Evolutionary conservation across 2,329 filamentous ascomycete species (phyloP), one percentile per base, ranked within the genome.

Genomic region (Lecanicillium sp.): DNA sequence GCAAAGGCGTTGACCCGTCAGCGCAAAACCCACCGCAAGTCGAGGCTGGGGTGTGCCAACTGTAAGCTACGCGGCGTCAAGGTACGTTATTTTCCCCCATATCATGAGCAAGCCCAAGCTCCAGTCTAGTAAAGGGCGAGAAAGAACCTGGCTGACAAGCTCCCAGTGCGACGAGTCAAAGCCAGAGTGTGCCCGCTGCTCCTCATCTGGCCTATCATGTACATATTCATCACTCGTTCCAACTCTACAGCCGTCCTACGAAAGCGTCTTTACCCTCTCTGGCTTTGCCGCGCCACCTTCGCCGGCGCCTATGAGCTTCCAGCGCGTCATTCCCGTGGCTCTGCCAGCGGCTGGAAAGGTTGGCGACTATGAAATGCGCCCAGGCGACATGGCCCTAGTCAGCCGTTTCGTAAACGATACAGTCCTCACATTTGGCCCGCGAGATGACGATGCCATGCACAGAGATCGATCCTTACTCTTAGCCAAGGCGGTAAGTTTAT

Each of bases 391-490:
- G 29, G 27, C 27, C 17, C 29, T 37, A 11, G 36, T 37, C 8
- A 37, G 36, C 36, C 36, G 36, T 12, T 37, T 37, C n/a, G 36
- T 37, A 15, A 28, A 37, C 19, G 15, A 37, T 13, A 37, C 36
- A 8, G 30, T 37, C 12, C 29, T 37, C 4, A 37, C 36, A 2
- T 37, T 37, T 37, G 36, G 28, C 3, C 29, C 29, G 9, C 27
- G 28, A 13, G 36, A 37, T 10, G 36, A 28, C 29, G 36, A 6
- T 11, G 11, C 19, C 18, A 28, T 4, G n/a, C 28, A 31, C 36
- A 31, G 25, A 29, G 31, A 15, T 14, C 17, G 36, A 8, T 37
- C 27, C 36, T 25, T 37, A 19, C 29, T 37, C 17, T 29, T 37
- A 1, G 36, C 36, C 13, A 37, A 37, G 15, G 29, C 36, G 6